Evolutionary conservation across 441 rosid species (phyloP), one percentile per base, ranked within the genome.

Genomic region (Erysimum cheiri): DNA sequence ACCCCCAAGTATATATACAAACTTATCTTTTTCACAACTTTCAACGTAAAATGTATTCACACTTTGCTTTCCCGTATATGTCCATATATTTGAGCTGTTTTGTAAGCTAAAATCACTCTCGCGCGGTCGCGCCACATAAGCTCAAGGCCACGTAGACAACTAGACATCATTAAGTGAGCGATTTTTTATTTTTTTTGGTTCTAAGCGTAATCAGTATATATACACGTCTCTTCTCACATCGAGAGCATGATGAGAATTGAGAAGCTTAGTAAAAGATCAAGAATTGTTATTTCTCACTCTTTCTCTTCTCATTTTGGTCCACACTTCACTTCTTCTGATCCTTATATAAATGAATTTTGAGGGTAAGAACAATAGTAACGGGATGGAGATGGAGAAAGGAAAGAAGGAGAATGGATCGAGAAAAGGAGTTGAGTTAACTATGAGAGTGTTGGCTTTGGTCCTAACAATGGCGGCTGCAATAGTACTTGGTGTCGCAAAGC

Each of bases 401-500:
- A 71, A 35, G 6, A 50, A 60, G 24, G 26, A 40, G 8, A 11
- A 3, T 37, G 80, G 62, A 19, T 22, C 64, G 9, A 40, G 60
- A 59, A 74, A 61, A 60, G 64, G 73, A 29, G 4, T 67, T 7
- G 83, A 81, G 9, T 52, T 87, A 66, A 32, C 73, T 35, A 59
- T 90, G 9, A 87, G 98, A 80, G 70, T 78, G 13, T 24, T 82
- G 73, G 93, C 84, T 14, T 50, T 90, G 68, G 62, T 77, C 7
- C 68, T 92, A 8, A 88, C 91, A 2, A 15, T 90, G 61, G 75
- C 67, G 0, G 86, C 89, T 43, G 82, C 93, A 0, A 77, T 69
- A 10, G 63, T 90, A 15, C 79, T 90, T n/a, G 93, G 96, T 33
- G 77, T 83, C 3, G 36, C 81, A 14, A 88, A 79, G 66, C 93